Evolutionary conservation across 495 filamentous ascomycete species (phyloP).

Genomic region (Xanthoparmelia taractica): DNA sequence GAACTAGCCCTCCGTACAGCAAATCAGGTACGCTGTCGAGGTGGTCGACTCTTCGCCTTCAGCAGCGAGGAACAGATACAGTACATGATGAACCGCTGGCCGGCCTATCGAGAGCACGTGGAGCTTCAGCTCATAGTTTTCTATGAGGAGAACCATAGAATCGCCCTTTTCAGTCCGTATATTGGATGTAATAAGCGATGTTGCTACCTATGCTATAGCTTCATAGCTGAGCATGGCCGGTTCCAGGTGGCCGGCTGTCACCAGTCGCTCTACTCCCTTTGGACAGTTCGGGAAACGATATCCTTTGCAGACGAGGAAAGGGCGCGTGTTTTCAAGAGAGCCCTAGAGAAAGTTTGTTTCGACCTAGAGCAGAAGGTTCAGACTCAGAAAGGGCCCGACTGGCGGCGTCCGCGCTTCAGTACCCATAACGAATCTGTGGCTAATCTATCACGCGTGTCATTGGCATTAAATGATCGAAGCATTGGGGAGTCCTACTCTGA

Average conservation of each 20-base stretch:
- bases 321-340: conserved; percentile 7
- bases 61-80: conserved; percentile 4
- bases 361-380: too few relatives aligned
- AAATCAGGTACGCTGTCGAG: too few relatives aligned
- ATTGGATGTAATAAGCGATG: conserved; percentile 17
- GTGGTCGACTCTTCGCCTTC: neutral
- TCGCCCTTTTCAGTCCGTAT: conserved; percentile 13
- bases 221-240: conserved; percentile 14
- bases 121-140: conserved; percentile 16
- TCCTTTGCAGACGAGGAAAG: conserved; percentile 11
- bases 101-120: conserved; percentile 15
- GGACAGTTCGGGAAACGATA: conserved; percentile 16
- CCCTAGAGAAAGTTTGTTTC: conserved; percentile 8
- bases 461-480: too few relatives aligned
- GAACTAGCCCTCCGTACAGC: too few relatives aligned
- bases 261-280: conserved; percentile 16
- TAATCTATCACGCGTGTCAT: too few relatives aligned
- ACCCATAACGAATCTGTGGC: too few relatives aligned
- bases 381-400: too few relatives aligned
- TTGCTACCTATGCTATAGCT: conserved; percentile 16
- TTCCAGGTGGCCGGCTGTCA: conserved; percentile 17
- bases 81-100: conserved; percentile 14
- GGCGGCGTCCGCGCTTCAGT: too few relatives aligned
- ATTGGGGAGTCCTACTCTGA: too few relatives aligned
- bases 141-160: conserved; percentile 13